These are phyloP conservation scores for Pythium rishiriense DNA, from an alignment of 352 stramenopile genomes.

Conservation along the genomic window DNA sequence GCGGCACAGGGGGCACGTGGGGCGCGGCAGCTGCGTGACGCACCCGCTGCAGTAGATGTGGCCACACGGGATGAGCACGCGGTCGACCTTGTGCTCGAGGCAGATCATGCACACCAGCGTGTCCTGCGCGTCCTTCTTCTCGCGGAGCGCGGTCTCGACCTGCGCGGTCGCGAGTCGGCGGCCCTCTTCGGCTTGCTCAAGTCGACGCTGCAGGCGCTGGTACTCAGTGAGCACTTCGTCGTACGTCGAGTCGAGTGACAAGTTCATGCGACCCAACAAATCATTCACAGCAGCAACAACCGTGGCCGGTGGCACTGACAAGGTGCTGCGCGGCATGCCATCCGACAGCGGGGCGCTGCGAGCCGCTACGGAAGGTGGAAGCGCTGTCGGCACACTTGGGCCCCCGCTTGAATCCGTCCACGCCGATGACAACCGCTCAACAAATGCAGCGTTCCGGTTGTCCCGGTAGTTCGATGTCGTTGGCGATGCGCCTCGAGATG, in stretches of 20 bases:
- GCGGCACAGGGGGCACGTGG: conserved; percentile 72
- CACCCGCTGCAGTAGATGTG: conserved; percentile 83
- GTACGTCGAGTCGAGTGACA: conserved; percentile 65
- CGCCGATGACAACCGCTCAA: conserved; percentile 8
- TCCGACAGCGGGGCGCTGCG: neutral
- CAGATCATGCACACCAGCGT: conserved; percentile 79
- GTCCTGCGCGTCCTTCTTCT: conserved; percentile 77
- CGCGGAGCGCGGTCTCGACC: conserved; percentile 66
- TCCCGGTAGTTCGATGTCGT: conserved; percentile 2
- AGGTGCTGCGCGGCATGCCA: neutral
- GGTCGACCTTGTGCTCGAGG: conserved; percentile 79
- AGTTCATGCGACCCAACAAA: conserved; percentile 63
- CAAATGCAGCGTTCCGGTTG: conserved; percentile 19
- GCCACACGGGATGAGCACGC: conserved; percentile 79
- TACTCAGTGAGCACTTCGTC: conserved; percentile 71
- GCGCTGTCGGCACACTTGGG: neutral
- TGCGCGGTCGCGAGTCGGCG: conserved; percentile 54
- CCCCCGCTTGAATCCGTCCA: neutral
- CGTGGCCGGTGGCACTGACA: conserved; percentile 36
- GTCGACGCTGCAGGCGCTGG: conserved; percentile 51
- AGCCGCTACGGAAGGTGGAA: conserved; percentile 12
- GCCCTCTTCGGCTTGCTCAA: conserved; percentile 67
- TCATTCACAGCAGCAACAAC: conserved; percentile 81
- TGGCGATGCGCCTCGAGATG: conserved; percentile 30
- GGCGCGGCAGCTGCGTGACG: conserved; percentile 55